Conservation (phyloP, 1,139 yeast genomes). For the Debaryomyces nepalensis region DNA sequence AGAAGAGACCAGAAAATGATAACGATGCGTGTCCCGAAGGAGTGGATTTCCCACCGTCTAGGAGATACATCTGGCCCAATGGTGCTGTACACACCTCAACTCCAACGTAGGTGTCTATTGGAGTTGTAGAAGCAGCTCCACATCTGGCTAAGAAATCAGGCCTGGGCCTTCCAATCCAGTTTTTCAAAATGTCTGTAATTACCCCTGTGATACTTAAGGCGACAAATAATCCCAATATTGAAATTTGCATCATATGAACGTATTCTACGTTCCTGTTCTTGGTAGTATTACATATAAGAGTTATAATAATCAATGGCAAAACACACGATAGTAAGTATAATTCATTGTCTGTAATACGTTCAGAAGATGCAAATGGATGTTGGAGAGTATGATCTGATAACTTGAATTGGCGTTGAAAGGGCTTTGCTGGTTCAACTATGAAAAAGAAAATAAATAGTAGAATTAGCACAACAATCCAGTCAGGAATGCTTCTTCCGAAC, state of each 20-base stretch:
- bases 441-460: slow-evolving; percentile 37
- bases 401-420: slow-evolving; percentile 42
- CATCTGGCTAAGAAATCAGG: slow-evolving; percentile 82
- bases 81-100: slow-evolving; percentile 44
- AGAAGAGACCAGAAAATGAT: slow-evolving; percentile 70
- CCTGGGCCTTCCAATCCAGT: slow-evolving; percentile 78
- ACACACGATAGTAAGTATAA: slow-evolving; percentile 31
- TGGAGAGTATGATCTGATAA: slow-evolving; percentile 41
- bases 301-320: slow-evolving; percentile 26
- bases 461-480: slow-evolving; percentile 39
- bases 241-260: slow-evolving; percentile 39
- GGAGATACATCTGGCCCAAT: slow-evolving; percentile 53
- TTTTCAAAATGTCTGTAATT: slow-evolving; percentile 68
- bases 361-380: slow-evolving; percentile 50
- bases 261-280: slow-evolving; percentile 3
- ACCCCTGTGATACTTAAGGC: slow-evolving; percentile 58
- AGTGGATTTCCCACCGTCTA: slow-evolving; percentile 77
- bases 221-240: slow-evolving; percentile 56
- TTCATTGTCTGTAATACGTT: slow-evolving; percentile 43
- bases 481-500: slow-evolving; percentile 29
- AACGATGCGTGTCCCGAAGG: slow-evolving; percentile 84
- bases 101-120: slow-evolving; percentile 42
- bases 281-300: slow-evolving; percentile 4
- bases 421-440: slow-evolving; percentile 42
- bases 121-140: slow-evolving; percentile 47